Base-by-base conservation (phyloP, 352 stramenopile genomes). In the Chrysophaeum taylorii region DNA sequence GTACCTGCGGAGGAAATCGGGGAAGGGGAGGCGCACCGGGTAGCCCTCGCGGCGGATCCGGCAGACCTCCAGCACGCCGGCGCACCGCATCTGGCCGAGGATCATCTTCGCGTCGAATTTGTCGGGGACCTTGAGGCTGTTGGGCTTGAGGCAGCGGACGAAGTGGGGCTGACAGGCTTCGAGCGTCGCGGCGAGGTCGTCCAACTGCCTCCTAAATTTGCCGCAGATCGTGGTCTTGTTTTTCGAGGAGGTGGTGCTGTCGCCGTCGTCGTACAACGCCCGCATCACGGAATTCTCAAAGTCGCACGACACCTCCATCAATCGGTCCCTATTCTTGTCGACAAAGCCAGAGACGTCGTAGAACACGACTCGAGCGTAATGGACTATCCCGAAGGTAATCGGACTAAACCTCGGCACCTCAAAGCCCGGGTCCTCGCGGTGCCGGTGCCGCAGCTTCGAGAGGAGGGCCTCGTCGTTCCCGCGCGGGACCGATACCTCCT, bases 251-350 rank as follows among this genome's bases (percentile, higher is more conserved):
- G 29, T 70, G 37, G n/a, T 73, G 36, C n/a, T n/a, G n/a, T n/a
- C n/a, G n/a, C n/a, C n/a, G n/a, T n/a, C n/a, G n/a, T n/a, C n/a
- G n/a, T n/a, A 29, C 23, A 23, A n/a, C 42, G 15, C 27, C 78
- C 78, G 7, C 71, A 79, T 14, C 79, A 80, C 83, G 39, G 87
- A 50, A 39, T 85, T 78, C 70, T 96, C 87, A 62, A 98, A 79
- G 67, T 98, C 92, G 69, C 96, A 96, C 76, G 94, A 92, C 48
- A 98, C 78, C 66, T 90, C 96, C n/a, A n/a, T n/a, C 67, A 98
- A 89, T 64, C 86, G 92, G 75, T 98, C 94, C 71, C 96, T 92
- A 81, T 98, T 98, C 80, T 98, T 98, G 75, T 98, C 93, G 31
- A 98, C 82, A 73, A 98, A 98, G 31, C 90, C 91, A 61, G 86